A percentile compares a stretch with the other conserved stretches of the same genome.
phyloP scores from a whole-genome alignment of 176 grass and related monocot species.

The Oryza meridionalis region DNA sequence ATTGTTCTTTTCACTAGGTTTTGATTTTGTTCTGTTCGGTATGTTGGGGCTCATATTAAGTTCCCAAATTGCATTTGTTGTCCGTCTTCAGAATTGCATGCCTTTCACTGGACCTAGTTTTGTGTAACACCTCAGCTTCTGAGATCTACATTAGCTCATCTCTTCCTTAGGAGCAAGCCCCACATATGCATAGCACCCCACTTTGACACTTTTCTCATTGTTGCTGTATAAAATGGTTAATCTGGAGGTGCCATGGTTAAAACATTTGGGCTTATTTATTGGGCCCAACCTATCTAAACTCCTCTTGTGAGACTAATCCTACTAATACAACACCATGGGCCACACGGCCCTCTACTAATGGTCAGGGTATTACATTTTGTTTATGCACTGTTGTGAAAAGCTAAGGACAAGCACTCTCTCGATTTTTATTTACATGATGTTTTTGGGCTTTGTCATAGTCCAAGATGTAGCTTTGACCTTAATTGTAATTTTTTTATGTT shows the following conservation, averaged over 20 bases:
- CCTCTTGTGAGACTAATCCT: neutral
- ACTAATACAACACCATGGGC: neutral
- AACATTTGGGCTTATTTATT: neutral
- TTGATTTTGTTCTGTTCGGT: neutral
- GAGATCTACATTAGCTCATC: neutral
- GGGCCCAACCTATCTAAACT: neutral
- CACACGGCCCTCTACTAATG: neutral
- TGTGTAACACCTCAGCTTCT: neutral
- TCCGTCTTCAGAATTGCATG: slow-evolving; percentile 23
- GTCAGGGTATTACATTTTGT: too few species aligned
- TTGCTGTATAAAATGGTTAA: neutral
- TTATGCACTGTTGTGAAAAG: neutral
- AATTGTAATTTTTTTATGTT: too few species aligned
- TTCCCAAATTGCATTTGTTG: neutral
- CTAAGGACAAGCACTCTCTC: too few species aligned
- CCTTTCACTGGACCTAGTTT: neutral
- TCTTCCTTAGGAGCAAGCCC: neutral
- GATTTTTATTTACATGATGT: too few species aligned
- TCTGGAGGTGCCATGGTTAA: neutral
- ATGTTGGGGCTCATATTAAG: neutral
- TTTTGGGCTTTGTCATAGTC: too few species aligned
- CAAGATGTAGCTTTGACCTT: too few species aligned
- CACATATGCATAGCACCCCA: too few species aligned
- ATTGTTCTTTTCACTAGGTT: neutral
- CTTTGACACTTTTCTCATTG: neutral